Evolutionary conservation across 352 stramenopile species (phyloP).

Genomic region (Phytopythium boreale): DNA sequence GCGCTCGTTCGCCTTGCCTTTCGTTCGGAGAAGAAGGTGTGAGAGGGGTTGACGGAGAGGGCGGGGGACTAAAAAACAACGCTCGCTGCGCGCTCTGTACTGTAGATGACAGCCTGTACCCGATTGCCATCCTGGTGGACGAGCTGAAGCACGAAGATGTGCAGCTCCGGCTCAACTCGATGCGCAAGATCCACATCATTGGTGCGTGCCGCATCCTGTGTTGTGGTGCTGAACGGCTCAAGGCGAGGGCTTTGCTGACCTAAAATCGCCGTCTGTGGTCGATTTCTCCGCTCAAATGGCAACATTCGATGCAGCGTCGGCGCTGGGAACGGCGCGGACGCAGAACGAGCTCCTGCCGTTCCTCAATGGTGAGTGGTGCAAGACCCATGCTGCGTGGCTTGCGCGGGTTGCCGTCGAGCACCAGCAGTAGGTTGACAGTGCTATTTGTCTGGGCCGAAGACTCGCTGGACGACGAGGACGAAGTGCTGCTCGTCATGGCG

Average conservation of each 20-base stretch:
- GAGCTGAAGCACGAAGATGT: conserved; percentile 92
- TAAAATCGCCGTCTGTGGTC: not conserved
- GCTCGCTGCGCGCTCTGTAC: not conserved
- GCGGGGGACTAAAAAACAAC: not conserved
- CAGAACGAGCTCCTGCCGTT: conserved; percentile 98
- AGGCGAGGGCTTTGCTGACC: not conserved
- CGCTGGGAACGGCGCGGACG: conserved; percentile 88
- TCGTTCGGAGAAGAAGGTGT: not conserved
- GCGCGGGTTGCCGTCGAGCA: not conserved
- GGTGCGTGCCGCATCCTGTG: conserved; percentile 33
- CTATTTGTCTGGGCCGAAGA: conserved; percentile 51
- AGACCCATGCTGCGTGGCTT: not conserved
- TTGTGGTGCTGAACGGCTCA: too few species aligned
- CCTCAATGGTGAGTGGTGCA: conserved; percentile 75
- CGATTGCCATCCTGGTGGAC: conserved; percentile 90
- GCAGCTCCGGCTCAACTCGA: conserved; percentile 90
- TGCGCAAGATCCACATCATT: conserved; percentile 89
- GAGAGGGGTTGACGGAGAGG: not conserved
- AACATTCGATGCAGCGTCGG: conserved; percentile 45
- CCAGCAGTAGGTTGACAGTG: not conserved
- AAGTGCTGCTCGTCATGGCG: conserved; percentile 94
- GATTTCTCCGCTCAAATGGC: not conserved
- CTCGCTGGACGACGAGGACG: conserved; percentile 97
- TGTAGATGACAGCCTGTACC: conserved; percentile 78
- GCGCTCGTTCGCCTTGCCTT: not conserved